phyloP scores from a whole-genome alignment of 345 rosid genomes.

The Salix brachista region DNA sequence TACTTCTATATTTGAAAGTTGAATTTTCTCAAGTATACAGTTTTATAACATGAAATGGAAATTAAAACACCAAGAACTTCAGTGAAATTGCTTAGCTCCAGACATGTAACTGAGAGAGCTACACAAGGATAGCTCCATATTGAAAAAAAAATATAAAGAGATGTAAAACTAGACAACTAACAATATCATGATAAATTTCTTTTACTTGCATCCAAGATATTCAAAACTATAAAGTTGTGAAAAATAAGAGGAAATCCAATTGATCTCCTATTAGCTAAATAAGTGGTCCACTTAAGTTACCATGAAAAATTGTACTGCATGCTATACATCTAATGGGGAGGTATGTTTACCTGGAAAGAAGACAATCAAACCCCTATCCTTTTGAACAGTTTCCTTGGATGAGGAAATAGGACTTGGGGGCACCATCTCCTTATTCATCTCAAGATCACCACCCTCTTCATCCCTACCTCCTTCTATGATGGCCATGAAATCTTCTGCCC shows the following conservation, averaged over 20 bases:
- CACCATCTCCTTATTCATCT: constrained; percentile 39
- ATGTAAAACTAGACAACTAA: no score
- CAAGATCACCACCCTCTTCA: constrained; percentile 95
- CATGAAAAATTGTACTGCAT: neutral
- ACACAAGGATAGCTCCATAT: no score
- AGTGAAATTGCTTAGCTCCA: neutral
- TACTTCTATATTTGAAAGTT: neutral
- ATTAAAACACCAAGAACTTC: no score
- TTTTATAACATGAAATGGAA: neutral
- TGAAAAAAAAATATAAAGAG: no score
- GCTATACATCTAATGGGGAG: neutral
- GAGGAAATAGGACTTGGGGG: constrained; percentile 46
- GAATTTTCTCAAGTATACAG: neutral
- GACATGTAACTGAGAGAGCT: neutral
- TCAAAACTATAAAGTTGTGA: neutral
- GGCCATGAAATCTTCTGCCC: constrained; percentile 79
- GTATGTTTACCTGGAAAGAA: constrained; percentile 79
- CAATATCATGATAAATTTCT: no score
- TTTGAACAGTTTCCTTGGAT: constrained; percentile 51
- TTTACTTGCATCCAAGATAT: no score
- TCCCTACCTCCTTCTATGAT: constrained; percentile 65
- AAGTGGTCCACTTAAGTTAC: neutral
- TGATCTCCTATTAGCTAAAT: neutral
- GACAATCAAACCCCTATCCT: constrained; percentile 73
- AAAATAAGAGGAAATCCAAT: neutral